A percentile compares a stretch with the other conserved stretches of the same genome.
phyloP scores from a whole-genome alignment of 257 asterid species.

The Ophiorrhiza pumila region DNA sequence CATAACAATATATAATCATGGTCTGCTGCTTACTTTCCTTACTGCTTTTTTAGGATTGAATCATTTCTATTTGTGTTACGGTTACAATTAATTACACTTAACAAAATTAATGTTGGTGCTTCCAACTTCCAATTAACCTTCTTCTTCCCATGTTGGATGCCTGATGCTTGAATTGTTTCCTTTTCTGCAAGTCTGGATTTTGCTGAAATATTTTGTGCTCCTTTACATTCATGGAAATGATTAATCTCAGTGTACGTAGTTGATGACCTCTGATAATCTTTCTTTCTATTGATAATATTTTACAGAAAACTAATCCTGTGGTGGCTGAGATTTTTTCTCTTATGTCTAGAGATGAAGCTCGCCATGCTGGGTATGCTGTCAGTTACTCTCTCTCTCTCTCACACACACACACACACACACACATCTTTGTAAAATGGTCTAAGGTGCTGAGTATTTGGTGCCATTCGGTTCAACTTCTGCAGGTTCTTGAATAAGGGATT shows the following conservation, averaged over 20 bases:
- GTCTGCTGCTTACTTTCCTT: too few relatives aligned
- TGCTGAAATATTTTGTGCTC: neutral
- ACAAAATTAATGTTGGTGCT: too few relatives aligned
- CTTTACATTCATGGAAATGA: too few relatives aligned
- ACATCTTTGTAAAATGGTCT: neutral
- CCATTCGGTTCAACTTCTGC: conserved; percentile 18
- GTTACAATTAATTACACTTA: too few relatives aligned
- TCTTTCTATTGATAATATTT: neutral
- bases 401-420: too few relatives aligned
- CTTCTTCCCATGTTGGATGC: too few relatives aligned
- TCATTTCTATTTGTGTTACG: too few relatives aligned
- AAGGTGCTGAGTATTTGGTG: neutral
- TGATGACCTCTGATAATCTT: neutral
- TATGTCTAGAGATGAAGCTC: conserved; percentile 95
- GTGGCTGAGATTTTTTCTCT: conserved; percentile 98
- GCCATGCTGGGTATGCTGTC: conserved; percentile 83
- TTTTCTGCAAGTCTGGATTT: neutral
- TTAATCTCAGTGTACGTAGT: too few relatives aligned
- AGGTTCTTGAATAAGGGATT: conserved; percentile 90
- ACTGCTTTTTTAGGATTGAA: too few relatives aligned
- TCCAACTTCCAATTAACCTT: too few relatives aligned
- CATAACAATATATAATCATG: too few relatives aligned
- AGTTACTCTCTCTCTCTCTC: neutral
- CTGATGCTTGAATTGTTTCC: too few relatives aligned
- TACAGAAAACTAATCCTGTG: conserved; percentile 91